phyloP scores from a whole-genome alignment of 495 filamentous ascomycete species.

The Glonium stellatum region DNA sequence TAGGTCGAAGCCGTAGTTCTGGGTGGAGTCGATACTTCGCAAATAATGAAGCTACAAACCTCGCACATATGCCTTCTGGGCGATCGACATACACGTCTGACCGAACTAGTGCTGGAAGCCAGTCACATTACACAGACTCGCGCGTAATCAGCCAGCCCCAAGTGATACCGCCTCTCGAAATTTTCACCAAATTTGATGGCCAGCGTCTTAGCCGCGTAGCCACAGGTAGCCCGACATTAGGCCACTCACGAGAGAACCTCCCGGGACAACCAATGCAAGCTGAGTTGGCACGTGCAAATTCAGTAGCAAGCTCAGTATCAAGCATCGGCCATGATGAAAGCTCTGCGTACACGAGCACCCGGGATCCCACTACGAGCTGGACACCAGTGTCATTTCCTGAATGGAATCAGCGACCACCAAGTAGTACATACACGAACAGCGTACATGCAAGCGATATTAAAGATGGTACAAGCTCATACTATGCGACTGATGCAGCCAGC shows the following conservation, averaged over 20 bases:
- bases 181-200: constrained; percentile 40
- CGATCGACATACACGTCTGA: constrained; percentile 34
- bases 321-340: constrained; percentile 15
- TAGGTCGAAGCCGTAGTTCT: constrained; percentile 44
- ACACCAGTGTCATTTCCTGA: constrained; percentile 16
- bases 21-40: constrained; percentile 58
- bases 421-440: constrained; percentile 57
- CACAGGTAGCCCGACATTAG: constrained; percentile 62
- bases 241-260: constrained; percentile 32
- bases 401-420: constrained; percentile 42
- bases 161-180: constrained; percentile 47
- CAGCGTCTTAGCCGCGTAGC: constrained; percentile 52
- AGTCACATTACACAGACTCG: constrained; percentile 48
- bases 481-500: constrained; percentile 23
- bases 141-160: constrained; percentile 40
- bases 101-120: constrained; percentile 36
- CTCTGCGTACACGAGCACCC: constrained; percentile 1
- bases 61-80: constrained; percentile 33
- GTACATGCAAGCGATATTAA: constrained; percentile 19
- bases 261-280: constrained; percentile 41
- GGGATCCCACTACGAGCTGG: constrained; percentile 19
- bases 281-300: constrained; percentile 32
- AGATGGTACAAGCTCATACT: constrained; percentile 29
- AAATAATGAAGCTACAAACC: constrained; percentile 44
- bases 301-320: constrained; percentile 19